phyloP scores from a whole-genome alignment of 257 asterid genomes.

The Primulina eburnea region DNA sequence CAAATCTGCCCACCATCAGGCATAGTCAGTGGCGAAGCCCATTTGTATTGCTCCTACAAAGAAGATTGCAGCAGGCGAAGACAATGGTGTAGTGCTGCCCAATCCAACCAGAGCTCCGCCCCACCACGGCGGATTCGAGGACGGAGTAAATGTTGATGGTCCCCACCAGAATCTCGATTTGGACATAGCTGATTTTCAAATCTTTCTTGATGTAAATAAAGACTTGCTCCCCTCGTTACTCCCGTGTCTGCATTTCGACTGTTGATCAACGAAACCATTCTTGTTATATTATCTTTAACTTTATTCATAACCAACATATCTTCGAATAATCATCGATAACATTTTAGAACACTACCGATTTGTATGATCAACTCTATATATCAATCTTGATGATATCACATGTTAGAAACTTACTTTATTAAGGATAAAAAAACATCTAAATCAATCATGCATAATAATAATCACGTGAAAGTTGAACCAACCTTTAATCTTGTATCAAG shows the following conservation, averaged over 20 bases:
- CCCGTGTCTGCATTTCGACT: slow-evolving; percentile 29
- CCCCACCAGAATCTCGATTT: slow-evolving; percentile 38
- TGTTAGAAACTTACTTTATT: too few relatives aligned
- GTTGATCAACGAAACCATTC: too few relatives aligned
- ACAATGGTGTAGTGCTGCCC: slow-evolving; percentile 46
- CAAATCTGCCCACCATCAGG: slow-evolving; percentile 40
- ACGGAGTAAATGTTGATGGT: slow-evolving; percentile 36
- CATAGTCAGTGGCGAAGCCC: slow-evolving; percentile 40
- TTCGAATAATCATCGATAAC: too few relatives aligned
- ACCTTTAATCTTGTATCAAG: too few relatives aligned
- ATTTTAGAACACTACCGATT: too few relatives aligned
- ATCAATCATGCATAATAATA: too few relatives aligned
- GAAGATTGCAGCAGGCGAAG: slow-evolving; percentile 29
- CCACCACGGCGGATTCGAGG: slow-evolving; percentile 42
- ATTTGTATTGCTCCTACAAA: slow-evolving; percentile 39
- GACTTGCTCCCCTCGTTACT: slow-evolving; percentile 43
- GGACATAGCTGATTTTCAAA: slow-evolving; percentile 31
- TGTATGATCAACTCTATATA: too few relatives aligned
- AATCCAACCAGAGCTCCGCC: slow-evolving; percentile 41
- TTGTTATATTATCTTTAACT: too few relatives aligned
- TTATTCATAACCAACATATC: too few relatives aligned
- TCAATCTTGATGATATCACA: too few relatives aligned
- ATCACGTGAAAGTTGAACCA: too few relatives aligned
- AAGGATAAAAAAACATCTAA: too few relatives aligned
- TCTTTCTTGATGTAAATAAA: slow-evolving; percentile 31